Conservation (phyloP, 768 basidiomycete species). For the Suillus decipiens region DNA sequence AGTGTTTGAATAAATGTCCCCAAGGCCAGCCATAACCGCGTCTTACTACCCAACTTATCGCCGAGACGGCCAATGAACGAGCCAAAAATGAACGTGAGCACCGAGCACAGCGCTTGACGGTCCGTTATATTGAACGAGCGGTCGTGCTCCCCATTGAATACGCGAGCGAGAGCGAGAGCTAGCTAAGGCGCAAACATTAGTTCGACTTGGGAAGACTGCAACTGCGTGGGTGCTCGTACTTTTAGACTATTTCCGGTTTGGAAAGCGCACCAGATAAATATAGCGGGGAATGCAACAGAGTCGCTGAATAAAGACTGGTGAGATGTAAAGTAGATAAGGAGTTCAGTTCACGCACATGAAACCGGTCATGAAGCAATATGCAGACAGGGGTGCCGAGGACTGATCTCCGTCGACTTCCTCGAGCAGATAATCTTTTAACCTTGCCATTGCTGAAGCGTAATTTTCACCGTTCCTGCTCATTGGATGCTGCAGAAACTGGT, state of each 20-base stretch:
- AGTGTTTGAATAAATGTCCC: constrained; percentile 77
- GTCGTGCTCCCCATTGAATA: constrained; percentile 62
- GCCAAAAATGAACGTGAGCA: constrained; percentile 75
- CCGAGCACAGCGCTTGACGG: constrained; percentile 79
- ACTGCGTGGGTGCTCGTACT: constrained; percentile 35
- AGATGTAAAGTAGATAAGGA: not conserved
- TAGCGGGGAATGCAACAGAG: constrained; percentile 71
- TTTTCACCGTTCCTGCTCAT: constrained; percentile 16
- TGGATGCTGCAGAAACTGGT: not conserved
- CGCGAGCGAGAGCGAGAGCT: constrained; percentile 75
- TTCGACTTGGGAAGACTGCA: no score
- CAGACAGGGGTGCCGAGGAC: constrained; percentile 55
- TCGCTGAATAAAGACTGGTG: constrained; percentile 43
- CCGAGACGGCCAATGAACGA: constrained; percentile 82
- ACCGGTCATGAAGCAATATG: constrained; percentile 80
- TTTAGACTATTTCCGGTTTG: constrained; percentile 80
- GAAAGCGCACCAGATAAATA: constrained; percentile 86
- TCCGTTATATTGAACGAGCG: constrained; percentile 75
- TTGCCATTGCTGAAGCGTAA: constrained; percentile 11
- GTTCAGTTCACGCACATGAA: constrained; percentile 54
- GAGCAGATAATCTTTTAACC: constrained; percentile 16
- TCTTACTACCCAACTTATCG: constrained; percentile 72
- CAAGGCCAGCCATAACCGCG: constrained; percentile 70
- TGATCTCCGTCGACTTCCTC: constrained; percentile 27
- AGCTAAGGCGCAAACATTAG: constrained; percentile 44